These are phyloP conservation scores for Phyllostachys edulis DNA, from an alignment of 176 grass and related monocot genomes.

Conservation along the genomic window DNA sequence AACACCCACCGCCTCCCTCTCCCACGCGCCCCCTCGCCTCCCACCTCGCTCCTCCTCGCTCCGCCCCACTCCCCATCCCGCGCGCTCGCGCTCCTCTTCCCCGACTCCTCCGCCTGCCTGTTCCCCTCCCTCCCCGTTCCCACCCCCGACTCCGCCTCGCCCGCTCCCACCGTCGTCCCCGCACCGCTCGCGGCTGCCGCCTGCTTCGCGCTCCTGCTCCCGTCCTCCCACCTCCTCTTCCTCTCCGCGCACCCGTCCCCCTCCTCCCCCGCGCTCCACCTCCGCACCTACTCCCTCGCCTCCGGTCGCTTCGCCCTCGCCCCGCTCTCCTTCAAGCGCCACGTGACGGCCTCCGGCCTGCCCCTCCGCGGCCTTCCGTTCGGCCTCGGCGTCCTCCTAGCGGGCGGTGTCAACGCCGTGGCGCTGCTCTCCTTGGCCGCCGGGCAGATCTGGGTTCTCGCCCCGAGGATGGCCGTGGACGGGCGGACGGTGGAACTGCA, in stretches of 20 bases:
- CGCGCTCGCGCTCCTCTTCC: constrained; percentile 47
- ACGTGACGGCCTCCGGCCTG: constrained; percentile 27
- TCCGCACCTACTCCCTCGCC: constrained; percentile 58
- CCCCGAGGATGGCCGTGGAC: constrained; percentile 39
- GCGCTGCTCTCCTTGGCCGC: constrained; percentile 64
- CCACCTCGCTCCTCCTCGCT: constrained; percentile 36
- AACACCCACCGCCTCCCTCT: constrained; percentile 37
- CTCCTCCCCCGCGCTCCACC: constrained; percentile 52
- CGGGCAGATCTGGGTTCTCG: constrained; percentile 86
- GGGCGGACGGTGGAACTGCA: constrained; percentile 57
- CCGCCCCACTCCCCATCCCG: constrained; percentile 31
- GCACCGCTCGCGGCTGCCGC: constrained; percentile 60
- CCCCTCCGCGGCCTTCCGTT: constrained; percentile 56
- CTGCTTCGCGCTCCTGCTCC: constrained; percentile 50
- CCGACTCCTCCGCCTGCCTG: constrained; percentile 36
- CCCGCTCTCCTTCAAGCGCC: constrained; percentile 52
- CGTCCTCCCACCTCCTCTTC: constrained; percentile 52
- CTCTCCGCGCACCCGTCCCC: constrained; percentile 56
- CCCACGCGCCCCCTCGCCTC: constrained; percentile 21
- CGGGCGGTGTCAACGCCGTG: constrained; percentile 56
- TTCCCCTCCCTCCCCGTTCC: constrained; percentile 30
- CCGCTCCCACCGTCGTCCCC: constrained; percentile 43
- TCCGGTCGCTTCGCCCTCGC: constrained; percentile 44
- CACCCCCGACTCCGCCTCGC: not conserved
- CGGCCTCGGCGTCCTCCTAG: constrained; percentile 62